Base-by-base conservation (phyloP, 1,284 basidiomycete species). In the Ceratobasidium sp. region DNA sequence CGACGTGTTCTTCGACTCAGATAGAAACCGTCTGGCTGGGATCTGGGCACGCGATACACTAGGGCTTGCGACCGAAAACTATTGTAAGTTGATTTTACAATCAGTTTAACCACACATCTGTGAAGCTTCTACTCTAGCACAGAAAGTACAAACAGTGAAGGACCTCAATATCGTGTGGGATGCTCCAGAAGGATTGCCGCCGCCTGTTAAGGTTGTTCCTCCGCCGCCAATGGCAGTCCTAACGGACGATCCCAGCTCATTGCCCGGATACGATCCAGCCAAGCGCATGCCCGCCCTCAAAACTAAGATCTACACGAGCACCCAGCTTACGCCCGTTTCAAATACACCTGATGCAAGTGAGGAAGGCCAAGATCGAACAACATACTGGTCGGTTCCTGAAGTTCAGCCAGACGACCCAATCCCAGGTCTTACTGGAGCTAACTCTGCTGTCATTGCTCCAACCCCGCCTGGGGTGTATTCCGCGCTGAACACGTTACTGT, bases 41-140 rank as follows among this genome's bases (percentile, higher is more conserved):
- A 86, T 95, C 0, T 96, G 94, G 95, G 92, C 93, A 6, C 85
- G 95, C 67, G 93, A 93, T 81, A 93, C 92, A 12, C 85, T 96
- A 0, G 93, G 93, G 1, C 83, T 95, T 54, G 86, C 84, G 1
- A 79, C 84, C 20, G 84, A 84, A 26, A 88, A 91, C 15, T 95
- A 94, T 82, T 80, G 94, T 94, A 82, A 84, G 92, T 33, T 86
- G 65, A 64, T 13, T 77, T 38, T 46, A 40, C 52, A 62, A 78
- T 79, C 59, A 73, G 56, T 48, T 46, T 64, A 62, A 38, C 13
- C 40, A 81, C 44, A 28, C 28, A 56, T 48, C 80, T 5, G 80
- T 92, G 91, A 88, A 82, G 20, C 17, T 17, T 48, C n/a, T 57
- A 38, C 4, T 50, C 12, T 71, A 84, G 84, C 79, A 10, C 87